phyloP scores from a whole-genome alignment of 2,329 filamentous ascomycete species.

The Ustilaginoidea virens region DNA sequence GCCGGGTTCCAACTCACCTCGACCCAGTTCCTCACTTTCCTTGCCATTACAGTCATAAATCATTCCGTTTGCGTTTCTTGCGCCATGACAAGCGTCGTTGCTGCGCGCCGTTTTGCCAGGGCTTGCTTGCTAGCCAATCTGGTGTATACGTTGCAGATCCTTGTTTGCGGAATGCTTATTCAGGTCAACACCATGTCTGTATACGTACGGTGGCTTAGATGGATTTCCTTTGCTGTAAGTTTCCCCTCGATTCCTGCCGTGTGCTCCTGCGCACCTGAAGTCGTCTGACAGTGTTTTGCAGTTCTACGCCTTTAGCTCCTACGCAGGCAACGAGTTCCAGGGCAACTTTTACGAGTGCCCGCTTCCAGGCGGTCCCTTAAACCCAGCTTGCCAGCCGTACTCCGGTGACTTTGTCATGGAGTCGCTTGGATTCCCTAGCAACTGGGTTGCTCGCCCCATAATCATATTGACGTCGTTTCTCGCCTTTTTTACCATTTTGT shows the following conservation, averaged over 20 bases:
- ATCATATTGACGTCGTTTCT: constrained; percentile 46
- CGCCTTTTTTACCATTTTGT: constrained; percentile 44
- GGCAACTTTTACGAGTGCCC: constrained; percentile 62
- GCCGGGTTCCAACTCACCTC: constrained; percentile 51
- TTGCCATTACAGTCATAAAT: constrained; percentile 49
- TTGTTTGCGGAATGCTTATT: constrained; percentile 65
- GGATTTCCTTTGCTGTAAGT: constrained; percentile 20
- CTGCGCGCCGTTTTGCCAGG: constrained; percentile 51
- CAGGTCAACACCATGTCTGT: constrained; percentile 58
- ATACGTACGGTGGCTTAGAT: constrained; percentile 68
- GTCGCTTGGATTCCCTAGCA: constrained; percentile 47
- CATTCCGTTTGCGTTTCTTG: constrained; percentile 63
- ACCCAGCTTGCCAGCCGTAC: constrained; percentile 53
- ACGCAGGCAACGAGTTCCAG: constrained; percentile 58
- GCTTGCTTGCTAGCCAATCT: constrained; percentile 61
- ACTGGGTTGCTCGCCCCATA: constrained; percentile 56
- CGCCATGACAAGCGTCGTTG: constrained; percentile 50
- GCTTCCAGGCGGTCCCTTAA: constrained; percentile 38
- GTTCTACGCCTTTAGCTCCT: constrained; percentile 58
- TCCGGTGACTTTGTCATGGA: constrained; percentile 55
- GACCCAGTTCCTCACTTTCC: constrained; percentile 55
- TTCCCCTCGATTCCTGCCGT: no score
- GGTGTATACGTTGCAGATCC: constrained; percentile 55
- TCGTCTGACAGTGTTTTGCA: constrained; percentile 13
- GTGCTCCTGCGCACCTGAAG: no score